Evolutionary conservation across 495 filamentous ascomycete species (phyloP).

Genomic region (Lasiosphaeria hispida): DNA sequence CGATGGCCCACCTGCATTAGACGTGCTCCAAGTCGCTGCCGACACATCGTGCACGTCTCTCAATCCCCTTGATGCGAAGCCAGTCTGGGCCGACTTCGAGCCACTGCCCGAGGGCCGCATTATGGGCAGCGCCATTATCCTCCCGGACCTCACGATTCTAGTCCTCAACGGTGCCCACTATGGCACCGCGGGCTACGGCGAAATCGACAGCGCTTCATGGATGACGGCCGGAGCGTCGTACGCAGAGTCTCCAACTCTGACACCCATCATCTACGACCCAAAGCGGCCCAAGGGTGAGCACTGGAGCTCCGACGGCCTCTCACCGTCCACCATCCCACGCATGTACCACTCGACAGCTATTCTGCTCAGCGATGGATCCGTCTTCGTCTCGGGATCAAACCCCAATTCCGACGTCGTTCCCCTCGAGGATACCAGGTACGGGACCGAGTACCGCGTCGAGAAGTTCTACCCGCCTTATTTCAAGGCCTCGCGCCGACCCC

Average conservation of each 20-base stretch:
- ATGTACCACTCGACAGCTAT: constrained; percentile 13
- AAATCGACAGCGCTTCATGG: background rate
- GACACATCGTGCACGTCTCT: constrained; percentile 7
- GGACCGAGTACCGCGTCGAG: constrained; percentile 14
- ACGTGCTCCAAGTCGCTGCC: constrained; percentile 8
- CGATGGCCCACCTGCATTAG: background rate
- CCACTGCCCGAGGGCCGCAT: constrained; percentile 10
- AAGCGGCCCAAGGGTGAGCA: constrained; percentile 11
- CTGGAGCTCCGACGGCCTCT: constrained; percentile 12
- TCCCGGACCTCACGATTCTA: too few species aligned
- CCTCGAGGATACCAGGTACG: constrained; percentile 3
- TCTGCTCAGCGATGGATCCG: constrained; percentile 10
- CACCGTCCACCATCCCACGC: constrained; percentile 11
- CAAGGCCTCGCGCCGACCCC: constrained; percentile 1
- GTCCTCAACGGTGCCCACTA: background rate
- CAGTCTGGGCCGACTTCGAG: constrained; percentile 10
- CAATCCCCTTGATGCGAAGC: constrained; percentile 4
- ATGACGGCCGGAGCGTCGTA: constrained; percentile 13
- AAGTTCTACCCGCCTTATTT: constrained; percentile 9
- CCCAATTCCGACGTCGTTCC: constrained; percentile 9
- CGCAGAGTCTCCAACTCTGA: constrained; percentile 5
- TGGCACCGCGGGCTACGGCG: background rate
- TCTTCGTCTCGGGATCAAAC: constrained; percentile 12
- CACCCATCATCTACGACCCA: constrained; percentile 13
- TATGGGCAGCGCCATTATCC: constrained; percentile 10